Percentiles rank a stretch among this genome's conserved stretches.
phyloP scores from a whole-genome alignment of 257 asterid genomes.

The Paulownia fortunei region DNA sequence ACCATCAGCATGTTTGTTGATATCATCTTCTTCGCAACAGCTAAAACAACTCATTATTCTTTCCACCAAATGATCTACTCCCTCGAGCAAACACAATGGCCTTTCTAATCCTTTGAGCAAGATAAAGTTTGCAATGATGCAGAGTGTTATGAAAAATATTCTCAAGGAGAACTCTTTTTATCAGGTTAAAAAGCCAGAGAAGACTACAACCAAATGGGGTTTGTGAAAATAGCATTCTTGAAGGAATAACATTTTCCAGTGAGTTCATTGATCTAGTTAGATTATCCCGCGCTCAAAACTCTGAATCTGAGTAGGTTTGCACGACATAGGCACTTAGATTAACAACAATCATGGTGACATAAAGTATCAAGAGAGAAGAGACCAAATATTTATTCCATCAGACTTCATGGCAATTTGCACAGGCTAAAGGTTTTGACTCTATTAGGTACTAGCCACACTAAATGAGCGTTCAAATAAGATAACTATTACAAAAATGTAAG shows the following conservation, averaged over 20 bases:
- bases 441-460: not conserved
- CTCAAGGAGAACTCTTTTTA: not conserved
- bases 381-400: too few relatives aligned
- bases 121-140: not conserved
- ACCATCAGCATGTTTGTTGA: slow-evolving; percentile 58
- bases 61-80: slow-evolving; percentile 26
- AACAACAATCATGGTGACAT: not conserved
- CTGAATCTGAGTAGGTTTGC: not conserved
- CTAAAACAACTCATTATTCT: slow-evolving; percentile 72
- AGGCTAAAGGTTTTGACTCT: not conserved
- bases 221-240: not conserved
- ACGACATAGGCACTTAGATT: not conserved
- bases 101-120: slow-evolving; percentile 31
- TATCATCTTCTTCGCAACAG: slow-evolving; percentile 73
- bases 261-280: not conserved
- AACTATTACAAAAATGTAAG: not conserved
- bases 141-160: not conserved
- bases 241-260: not conserved
- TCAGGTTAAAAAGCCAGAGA: not conserved
- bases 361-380: not conserved
- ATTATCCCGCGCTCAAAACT: too few relatives aligned
- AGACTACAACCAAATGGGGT: not conserved
- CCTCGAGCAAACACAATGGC: too few relatives aligned
- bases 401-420: too few relatives aligned
- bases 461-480: not conserved